Evolutionary conservation across 306 rosid genomes (phyloP).

Genomic region (Biancaea sappan): DNA sequence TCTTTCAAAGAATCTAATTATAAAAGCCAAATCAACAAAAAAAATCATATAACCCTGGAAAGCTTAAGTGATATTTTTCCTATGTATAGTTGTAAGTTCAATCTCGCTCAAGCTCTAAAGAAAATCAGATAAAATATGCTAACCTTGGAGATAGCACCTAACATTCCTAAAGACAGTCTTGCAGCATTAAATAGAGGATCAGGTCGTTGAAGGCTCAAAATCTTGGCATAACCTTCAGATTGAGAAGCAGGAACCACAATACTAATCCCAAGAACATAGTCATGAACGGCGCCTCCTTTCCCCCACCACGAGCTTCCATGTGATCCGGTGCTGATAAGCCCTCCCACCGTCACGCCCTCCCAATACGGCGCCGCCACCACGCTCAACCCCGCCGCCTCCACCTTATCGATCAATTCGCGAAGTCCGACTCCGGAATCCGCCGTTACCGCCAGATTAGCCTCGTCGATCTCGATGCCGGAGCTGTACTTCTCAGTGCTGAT

Average conservation of each 20-base stretch:
- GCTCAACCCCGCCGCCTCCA: slow-evolving; percentile 42
- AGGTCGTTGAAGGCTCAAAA: slow-evolving; percentile 41
- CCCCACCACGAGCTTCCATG: slow-evolving; percentile 74
- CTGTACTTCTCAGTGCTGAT: slow-evolving; percentile 40
- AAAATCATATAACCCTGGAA: no score
- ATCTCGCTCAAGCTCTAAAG: no score
- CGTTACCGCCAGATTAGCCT: background rate
- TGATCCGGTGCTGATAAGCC: slow-evolving; percentile 40
- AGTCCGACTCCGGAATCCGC: slow-evolving; percentile 43
- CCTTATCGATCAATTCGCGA: slow-evolving; percentile 38
- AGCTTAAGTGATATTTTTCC: no score
- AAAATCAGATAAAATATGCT: background rate
- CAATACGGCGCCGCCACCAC: slow-evolving; percentile 46
- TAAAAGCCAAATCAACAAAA: no score
- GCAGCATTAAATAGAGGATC: slow-evolving; percentile 64
- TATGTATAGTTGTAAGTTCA: no score
- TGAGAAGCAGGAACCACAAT: slow-evolving; percentile 56
- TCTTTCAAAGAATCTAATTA: no score
- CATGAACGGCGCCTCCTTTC: slow-evolving; percentile 75
- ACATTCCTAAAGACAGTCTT: slow-evolving; percentile 59
- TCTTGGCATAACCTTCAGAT: slow-evolving; percentile 65
- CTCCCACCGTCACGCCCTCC: slow-evolving; percentile 49
- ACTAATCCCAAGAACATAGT: slow-evolving; percentile 57
- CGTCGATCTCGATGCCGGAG: slow-evolving; percentile 31
- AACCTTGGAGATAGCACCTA: slow-evolving; percentile 87